These are phyloP conservation scores for Thalassiosira mediterranea DNA, from an alignment of 352 stramenopile genomes.

Conservation along the genomic window DNA sequence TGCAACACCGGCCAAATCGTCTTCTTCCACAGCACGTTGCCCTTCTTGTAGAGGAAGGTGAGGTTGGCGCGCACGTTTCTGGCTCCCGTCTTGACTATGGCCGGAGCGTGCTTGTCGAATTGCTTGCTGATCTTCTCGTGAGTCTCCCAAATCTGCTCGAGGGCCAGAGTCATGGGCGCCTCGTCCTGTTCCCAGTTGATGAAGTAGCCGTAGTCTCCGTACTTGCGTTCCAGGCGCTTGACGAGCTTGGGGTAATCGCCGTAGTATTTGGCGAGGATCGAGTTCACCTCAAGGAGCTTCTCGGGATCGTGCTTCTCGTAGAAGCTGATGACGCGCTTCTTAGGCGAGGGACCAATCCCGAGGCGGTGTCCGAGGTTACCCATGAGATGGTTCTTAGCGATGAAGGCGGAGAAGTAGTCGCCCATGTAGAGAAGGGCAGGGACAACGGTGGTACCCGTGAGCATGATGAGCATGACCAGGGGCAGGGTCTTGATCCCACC, in stretches of 20 bases:
- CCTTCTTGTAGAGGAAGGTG: constrained; percentile 71
- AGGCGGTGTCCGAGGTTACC: constrained; percentile 69
- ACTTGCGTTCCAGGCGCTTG: constrained; percentile 84
- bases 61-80: constrained; percentile 81
- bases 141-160: constrained; percentile 71
- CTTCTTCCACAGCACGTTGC: constrained; percentile 69
- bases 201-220: constrained; percentile 85
- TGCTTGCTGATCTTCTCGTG: constrained; percentile 53
- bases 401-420: constrained; percentile 61
- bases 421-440: constrained; percentile 77
- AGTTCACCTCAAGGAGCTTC: constrained; percentile 86
- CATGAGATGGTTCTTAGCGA: constrained; percentile 74
- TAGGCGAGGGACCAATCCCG: constrained; percentile 71
- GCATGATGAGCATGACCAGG: constrained; percentile 80
- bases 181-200: constrained; percentile 84
- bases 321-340: constrained; percentile 85
- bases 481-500: constrained; percentile 77
- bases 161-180: constrained; percentile 68
- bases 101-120: constrained; percentile 76
- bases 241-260: constrained; percentile 83
- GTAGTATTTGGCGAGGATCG: constrained; percentile 82
- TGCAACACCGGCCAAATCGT: constrained; percentile 76
- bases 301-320: constrained; percentile 89
- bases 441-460: constrained; percentile 75
- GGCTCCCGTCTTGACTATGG: constrained; percentile 62